Evolutionary conservation across 139 green algal genomes (phyloP).

Genomic region (Coccomyxa sp.): DNA sequence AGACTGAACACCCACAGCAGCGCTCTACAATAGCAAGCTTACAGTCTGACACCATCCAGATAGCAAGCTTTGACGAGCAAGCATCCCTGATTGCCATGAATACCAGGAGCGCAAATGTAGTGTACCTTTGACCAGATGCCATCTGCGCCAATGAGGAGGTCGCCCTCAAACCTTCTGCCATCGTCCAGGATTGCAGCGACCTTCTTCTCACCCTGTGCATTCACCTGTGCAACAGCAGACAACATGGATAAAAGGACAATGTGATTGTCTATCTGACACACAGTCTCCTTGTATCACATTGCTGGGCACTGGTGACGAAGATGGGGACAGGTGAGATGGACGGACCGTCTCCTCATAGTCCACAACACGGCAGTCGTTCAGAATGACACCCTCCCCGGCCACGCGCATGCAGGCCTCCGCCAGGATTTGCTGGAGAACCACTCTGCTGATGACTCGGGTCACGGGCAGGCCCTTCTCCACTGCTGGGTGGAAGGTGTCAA

Average conservation of each 20-base stretch:
- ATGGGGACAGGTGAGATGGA: too few species aligned
- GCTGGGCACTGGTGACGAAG: too few species aligned
- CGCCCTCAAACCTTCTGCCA: slow-evolving; percentile 59
- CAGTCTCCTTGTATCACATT: not conserved
- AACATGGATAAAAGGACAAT: not conserved
- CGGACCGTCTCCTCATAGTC: slow-evolving; percentile 45
- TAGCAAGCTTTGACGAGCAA: too few species aligned
- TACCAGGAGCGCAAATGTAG: too few species aligned
- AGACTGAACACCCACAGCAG: too few species aligned
- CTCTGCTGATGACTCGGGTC: slow-evolving; percentile 87
- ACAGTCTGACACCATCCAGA: too few species aligned
- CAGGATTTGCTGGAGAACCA: slow-evolving; percentile 66
- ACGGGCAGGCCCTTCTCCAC: slow-evolving; percentile 86
- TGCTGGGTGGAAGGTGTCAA: slow-evolving; percentile 94
- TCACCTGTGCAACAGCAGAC: slow-evolving; percentile 6
- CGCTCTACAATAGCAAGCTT: too few species aligned
- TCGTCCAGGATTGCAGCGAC: slow-evolving; percentile 63
- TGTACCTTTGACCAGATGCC: slow-evolving; percentile 91
- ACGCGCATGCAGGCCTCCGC: slow-evolving; percentile 38
- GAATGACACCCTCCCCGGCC: slow-evolving; percentile 49
- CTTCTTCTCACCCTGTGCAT: slow-evolving; percentile 19
- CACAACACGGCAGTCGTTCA: slow-evolving; percentile 57
- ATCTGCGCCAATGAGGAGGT: slow-evolving; percentile 93
- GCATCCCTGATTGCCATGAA: too few species aligned
- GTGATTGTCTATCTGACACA: not conserved